These are phyloP conservation scores for Magnaporthiopsis rhizophila DNA, from an alignment of 2,329 filamentous ascomycete genomes.

Conservation along the genomic window DNA sequence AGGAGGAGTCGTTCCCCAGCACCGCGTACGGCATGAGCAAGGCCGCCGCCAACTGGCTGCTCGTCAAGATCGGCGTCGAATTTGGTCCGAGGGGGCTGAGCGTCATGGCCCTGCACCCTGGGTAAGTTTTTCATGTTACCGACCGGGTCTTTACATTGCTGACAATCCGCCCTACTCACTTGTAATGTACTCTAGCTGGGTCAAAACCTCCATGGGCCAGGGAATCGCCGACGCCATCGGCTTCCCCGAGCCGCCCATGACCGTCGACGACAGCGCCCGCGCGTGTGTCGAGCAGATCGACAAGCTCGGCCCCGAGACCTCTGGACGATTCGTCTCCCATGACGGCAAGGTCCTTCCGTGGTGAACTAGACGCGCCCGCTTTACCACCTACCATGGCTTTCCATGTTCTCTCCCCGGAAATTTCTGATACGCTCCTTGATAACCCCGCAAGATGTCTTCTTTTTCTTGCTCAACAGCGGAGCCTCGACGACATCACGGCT, in stretches of 20 bases:
- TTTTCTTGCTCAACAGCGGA: too few species aligned
- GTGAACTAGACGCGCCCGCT: constrained; percentile 9
- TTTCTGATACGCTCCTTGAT: too few species aligned
- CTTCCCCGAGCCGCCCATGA: constrained; percentile 16
- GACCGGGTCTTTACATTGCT: background rate
- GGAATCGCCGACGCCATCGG: constrained; percentile 17
- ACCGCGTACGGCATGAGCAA: constrained; percentile 22
- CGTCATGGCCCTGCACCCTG: constrained; percentile 21
- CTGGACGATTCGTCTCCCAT: constrained; percentile 14
- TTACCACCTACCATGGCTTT: background rate
- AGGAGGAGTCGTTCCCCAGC: constrained; percentile 15
- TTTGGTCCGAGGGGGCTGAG: constrained; percentile 14
- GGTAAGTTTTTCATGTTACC: constrained; percentile 13
- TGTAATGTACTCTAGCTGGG: constrained; percentile 14
- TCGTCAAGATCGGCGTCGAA: constrained; percentile 17
- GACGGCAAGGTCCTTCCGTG: constrained; percentile 17
- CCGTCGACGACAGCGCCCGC: constrained; percentile 15
- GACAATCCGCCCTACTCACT: background rate
- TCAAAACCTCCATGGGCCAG: constrained; percentile 20
- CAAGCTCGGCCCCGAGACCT: constrained; percentile 8
- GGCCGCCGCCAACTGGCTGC: constrained; percentile 20
- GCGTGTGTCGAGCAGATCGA: constrained; percentile 16
- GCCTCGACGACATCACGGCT: too few species aligned
- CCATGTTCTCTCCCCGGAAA: too few species aligned
- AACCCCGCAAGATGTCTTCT: too few species aligned